Percentiles rank a stretch among this genome's conserved stretches.
These are phyloP conservation scores for Verticillium nonalfalfae DNA, from an alignment of 2,329 filamentous ascomycete species.

Conservation along the genomic window DNA sequence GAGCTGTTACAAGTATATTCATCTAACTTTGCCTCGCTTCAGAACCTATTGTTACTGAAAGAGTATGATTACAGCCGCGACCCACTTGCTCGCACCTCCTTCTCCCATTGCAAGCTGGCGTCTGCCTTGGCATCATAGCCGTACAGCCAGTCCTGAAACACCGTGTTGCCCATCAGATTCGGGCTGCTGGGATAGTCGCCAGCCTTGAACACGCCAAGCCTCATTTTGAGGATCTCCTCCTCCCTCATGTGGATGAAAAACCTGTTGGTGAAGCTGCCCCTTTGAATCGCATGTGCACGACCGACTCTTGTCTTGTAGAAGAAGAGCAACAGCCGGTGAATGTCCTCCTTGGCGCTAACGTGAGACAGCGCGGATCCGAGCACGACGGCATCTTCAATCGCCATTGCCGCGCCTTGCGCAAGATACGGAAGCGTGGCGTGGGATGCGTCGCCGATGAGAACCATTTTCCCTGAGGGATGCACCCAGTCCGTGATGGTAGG, in stretches of 20 bases:
- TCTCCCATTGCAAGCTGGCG: constrained; percentile 2
- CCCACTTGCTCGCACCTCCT: background rate
- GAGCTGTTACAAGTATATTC: too few relatives aligned
- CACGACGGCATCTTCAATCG: constrained; percentile 17
- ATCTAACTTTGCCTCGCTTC: too few relatives aligned
- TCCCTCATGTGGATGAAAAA: constrained; percentile 10
- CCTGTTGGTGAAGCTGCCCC: constrained; percentile 7
- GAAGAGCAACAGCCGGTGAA: constrained; percentile 3
- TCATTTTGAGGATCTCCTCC: constrained; percentile 5
- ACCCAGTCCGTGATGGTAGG: constrained; percentile 34
- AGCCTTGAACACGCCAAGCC: constrained; percentile 3
- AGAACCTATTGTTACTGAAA: too few relatives aligned
- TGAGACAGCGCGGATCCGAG: constrained; percentile 8
- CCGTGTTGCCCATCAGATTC: constrained; percentile 8
- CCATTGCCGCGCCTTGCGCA: constrained; percentile 15
- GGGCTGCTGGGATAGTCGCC: constrained; percentile 9
- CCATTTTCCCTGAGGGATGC: constrained; percentile 47
- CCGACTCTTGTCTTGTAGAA: constrained; percentile 5
- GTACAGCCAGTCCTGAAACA: constrained; percentile 9
- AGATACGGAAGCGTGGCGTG: constrained; percentile 18
- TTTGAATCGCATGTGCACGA: constrained; percentile 7
- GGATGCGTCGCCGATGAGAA: constrained; percentile 21
- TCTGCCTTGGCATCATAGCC: constrained; percentile 6
- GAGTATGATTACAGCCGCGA: background rate
- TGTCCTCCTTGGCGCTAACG: background rate